phyloP scores from a whole-genome alignment of 805 yeast species.

The Lipomyces starkeyi region DNA sequence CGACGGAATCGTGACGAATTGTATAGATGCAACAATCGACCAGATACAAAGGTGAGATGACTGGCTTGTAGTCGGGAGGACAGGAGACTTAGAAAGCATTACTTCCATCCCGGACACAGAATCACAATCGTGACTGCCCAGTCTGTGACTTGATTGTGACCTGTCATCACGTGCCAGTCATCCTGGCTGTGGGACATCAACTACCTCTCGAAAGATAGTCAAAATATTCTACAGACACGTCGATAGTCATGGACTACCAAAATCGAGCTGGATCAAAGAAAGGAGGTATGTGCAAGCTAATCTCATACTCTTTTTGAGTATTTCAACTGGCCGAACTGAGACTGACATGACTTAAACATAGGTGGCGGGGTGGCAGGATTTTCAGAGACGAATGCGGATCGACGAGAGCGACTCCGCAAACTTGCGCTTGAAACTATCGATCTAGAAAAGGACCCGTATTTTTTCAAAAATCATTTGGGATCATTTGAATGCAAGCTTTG shows the following conservation, averaged over 20 bases:
- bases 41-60: neutral
- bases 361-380: conserved; percentile 86
- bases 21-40: neutral
- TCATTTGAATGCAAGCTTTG: conserved; percentile 83
- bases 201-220: neutral
- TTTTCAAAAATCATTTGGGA: conserved; percentile 82
- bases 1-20: conserved; percentile 29
- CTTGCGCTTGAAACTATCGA: conserved; percentile 56
- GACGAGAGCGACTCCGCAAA: conserved; percentile 70
- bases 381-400: conserved; percentile 69
- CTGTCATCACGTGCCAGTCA: neutral
- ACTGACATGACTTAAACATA: conserved; percentile 11
- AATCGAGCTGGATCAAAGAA: conserved; percentile 88
- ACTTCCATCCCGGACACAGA: neutral
- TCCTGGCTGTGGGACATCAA: neutral
- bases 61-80: neutral
- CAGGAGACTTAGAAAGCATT: neutral
- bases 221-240: neutral
- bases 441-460: conserved; percentile 73
- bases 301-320: neutral
- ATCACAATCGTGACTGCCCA: neutral
- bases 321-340: neutral
- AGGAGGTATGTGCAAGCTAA: conserved; percentile 53
- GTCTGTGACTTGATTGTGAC: neutral
- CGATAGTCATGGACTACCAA: conserved; percentile 76